phyloP scores from a whole-genome alignment of 2,329 filamentous ascomycete genomes.

The Arthrobotrys sphaeroides region DNA sequence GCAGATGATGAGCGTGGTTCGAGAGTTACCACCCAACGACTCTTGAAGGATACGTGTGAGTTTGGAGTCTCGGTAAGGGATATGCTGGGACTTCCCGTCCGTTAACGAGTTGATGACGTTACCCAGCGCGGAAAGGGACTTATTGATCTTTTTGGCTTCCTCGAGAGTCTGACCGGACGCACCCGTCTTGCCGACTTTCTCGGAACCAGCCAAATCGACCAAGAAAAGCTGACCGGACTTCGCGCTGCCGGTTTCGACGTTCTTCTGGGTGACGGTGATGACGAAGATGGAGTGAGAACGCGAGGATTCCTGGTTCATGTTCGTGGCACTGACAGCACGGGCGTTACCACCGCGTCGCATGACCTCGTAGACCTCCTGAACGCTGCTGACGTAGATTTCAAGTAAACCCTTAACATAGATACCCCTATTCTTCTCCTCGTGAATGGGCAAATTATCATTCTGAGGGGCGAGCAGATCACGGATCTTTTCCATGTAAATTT shows the following conservation, averaged over 20 bases:
- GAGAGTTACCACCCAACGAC: constrained; percentile 97
- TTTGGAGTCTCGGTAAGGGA: constrained; percentile 99
- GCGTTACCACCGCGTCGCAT: constrained; percentile 94
- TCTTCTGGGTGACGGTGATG: constrained; percentile 95
- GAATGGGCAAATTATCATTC: constrained; percentile 86
- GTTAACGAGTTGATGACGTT: constrained; percentile 99
- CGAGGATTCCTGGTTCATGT: constrained; percentile 96
- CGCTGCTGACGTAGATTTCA: constrained; percentile 87
- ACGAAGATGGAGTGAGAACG: constrained; percentile 98
- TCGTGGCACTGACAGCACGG: constrained; percentile 93
- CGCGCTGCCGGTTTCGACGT: constrained; percentile 85
- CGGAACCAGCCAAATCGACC: constrained; percentile 94
- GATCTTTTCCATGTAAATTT: constrained; percentile 99
- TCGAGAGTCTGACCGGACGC: constrained; percentile 90
- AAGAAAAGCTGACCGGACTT: constrained; percentile 96
- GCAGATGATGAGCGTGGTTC: constrained; percentile 99
- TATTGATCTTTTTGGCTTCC: constrained; percentile 99
- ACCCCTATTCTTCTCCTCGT: constrained; percentile 89
- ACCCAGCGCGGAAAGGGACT: constrained; percentile 90
- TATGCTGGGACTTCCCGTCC: constrained; percentile 90
- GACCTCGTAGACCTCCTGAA: constrained; percentile 99
- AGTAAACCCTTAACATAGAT: constrained; percentile 91
- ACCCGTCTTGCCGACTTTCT: constrained; percentile 95
- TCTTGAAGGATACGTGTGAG: constrained; percentile 95
- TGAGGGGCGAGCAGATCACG: constrained; percentile 85